Base-by-base conservation (phyloP, 352 stramenopile species). In the Pythium pyrilobum region DNA sequence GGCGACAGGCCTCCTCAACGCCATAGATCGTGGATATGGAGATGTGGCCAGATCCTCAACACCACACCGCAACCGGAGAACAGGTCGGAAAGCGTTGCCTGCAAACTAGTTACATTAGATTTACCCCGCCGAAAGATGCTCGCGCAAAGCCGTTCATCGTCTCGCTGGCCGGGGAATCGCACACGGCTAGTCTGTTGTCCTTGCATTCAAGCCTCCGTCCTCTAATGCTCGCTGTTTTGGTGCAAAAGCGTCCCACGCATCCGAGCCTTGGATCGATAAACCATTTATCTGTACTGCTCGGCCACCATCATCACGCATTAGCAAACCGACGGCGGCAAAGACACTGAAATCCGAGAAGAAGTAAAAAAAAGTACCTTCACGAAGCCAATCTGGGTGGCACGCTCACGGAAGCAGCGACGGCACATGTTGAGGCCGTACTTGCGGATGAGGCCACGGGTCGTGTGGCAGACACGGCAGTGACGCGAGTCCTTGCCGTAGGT, bases 361-460 rank as follows among this genome's bases (percentile, higher is more conserved):
- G 32, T 15, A 15, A 37, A n/a, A n/a, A 16, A 13, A 28, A 18
- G 21, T 77, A 97, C 87, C 88, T 98, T 98, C 65, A 92, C 69
- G 75, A 98, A 98, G 57, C 94, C 94, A 77, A 98, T 98, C 69
- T 97, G 79, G 55, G 72, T 92, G 66, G 92, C 92, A 69, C 92
- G 87, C 71, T 97, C 87, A 51, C 92, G 83, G 86, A 98, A 98
- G 82, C 94, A 98, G 61, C 95, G 92, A 74, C 94, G 89, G 87
- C 94, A 98, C 82, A 98, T 97, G 75, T 96, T 93, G 62, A 98
- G 70, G 71, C 91, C 71, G 76, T 98, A 98, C 83, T 98, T 98
- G 72, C 90, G 82, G 78, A 98, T 98, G 51, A 98, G 66, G 74
- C 87, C 89, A 80, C 82, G 80, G 50, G 87, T 94, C 44, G 86